phyloP scores from a whole-genome alignment of 179 eudicot genomes.

The Silene vulgaris region DNA sequence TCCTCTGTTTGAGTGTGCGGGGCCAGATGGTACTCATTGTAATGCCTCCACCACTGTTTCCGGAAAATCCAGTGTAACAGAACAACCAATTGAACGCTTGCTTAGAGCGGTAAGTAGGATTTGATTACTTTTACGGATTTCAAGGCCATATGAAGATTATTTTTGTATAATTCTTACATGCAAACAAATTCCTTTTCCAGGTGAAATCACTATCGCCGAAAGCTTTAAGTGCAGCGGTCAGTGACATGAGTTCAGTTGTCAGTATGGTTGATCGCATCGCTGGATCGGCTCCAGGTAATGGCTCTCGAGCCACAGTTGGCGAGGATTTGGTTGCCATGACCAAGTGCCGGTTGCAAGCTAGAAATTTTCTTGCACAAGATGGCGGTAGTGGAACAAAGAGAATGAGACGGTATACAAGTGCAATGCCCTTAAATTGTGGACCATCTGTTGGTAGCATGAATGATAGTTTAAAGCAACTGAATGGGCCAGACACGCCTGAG shows the following conservation, averaged over 20 bases:
- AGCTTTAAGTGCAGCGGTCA: constrained; percentile 62
- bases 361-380: constrained; percentile 71
- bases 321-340: constrained; percentile 99
- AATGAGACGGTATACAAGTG: constrained; percentile 82
- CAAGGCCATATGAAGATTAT: background rate
- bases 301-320: constrained; percentile 94
- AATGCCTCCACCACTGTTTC: constrained; percentile 45
- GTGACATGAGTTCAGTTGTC: constrained; percentile 89
- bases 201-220: constrained; percentile 71
- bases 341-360: constrained; percentile 88
- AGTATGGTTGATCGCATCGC: constrained; percentile 93
- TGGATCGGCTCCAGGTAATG: constrained; percentile 97
- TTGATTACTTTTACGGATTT: background rate
- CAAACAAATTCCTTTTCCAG: constrained; percentile 33
- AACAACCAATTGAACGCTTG: constrained; percentile 83
- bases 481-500: constrained; percentile 56
- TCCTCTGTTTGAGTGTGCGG: constrained; percentile 78
- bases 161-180: background rate
- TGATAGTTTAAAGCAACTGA: constrained; percentile 56
- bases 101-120: constrained; percentile 65
- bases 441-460: constrained; percentile 66
- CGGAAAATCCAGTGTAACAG: constrained; percentile 64
- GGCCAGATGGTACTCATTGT: constrained; percentile 64
- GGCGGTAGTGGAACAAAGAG: constrained; percentile 65
- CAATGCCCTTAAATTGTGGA: constrained; percentile 73